Base-by-base conservation (phyloP, 495 filamentous ascomycete species). In the Neurospora discreta region DNA sequence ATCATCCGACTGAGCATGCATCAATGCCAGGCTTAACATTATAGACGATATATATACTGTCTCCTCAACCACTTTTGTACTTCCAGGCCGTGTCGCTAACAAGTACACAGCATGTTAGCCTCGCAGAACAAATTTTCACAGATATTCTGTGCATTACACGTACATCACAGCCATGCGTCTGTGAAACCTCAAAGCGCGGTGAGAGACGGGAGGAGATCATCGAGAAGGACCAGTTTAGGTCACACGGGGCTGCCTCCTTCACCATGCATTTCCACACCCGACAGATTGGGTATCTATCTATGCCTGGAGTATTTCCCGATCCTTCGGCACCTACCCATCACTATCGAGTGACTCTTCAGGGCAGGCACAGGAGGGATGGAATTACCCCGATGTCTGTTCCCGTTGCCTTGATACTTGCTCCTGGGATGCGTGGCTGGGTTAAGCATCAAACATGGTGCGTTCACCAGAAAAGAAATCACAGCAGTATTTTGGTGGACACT, bases 181-280 rank as follows among this genome's bases (percentile, higher is more conserved):
- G 75, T 77, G 73, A 60, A 69, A 77, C 73, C n/a, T 69, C 75
- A 77, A 77, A 75, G 69, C 73, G 75, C 75, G 75, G 75, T 77
- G 75, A 77, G 67, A 15, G 30, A 33, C 33, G 41, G 52, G 30
- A 65, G 15, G 52, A 65, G 52, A 65, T 30, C 52, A 33, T 65
- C 52, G 52, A 65, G 26, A 65, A 65, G 52, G 52, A 30, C 52
- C 52, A 33, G 26, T 26, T 65, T 13, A 36, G 33, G 52, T 65
- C 26, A 65, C 52, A 65, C 52, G 52, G 52, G 52, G 52, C 52
- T 65, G 30, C 52, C 52, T 65, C 26, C 52, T 33, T 65, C 52
- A 65, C 15, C 52, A 65, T 65, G 23, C 52, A 36, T 65, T 65
- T 33, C 26, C 26, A 65, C 52, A 65, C 52, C 52, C 52, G 52